phyloP scores from a whole-genome alignment of 1,284 basidiomycete genomes.

The Ustilago tritici region DNA sequence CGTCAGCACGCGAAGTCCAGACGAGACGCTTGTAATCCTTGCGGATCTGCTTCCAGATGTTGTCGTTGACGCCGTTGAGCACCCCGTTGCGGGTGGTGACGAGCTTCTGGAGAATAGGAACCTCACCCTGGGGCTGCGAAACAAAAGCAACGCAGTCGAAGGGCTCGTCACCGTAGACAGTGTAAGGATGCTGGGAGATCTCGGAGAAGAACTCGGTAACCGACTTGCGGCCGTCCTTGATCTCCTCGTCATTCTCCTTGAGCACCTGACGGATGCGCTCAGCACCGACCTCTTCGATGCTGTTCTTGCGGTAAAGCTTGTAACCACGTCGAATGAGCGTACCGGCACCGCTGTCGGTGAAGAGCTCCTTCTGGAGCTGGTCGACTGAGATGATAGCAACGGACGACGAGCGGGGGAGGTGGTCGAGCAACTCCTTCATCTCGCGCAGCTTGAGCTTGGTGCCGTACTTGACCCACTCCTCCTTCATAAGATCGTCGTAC shows the following conservation, averaged over 20 bases:
- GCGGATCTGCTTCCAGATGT: conserved; percentile 94
- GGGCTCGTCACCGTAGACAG: conserved; percentile 97
- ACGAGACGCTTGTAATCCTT: conserved; percentile 94
- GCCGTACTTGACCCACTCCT: conserved; percentile 99
- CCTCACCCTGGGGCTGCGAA: conserved; percentile 87
- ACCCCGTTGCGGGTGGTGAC: conserved; percentile 87
- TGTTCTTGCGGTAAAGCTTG: conserved; percentile 91
- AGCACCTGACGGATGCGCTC: conserved; percentile 78
- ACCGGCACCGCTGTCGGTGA: conserved; percentile 97
- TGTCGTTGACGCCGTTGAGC: conserved; percentile 94
- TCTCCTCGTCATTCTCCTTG: conserved; percentile 92
- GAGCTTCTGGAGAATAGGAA: conserved; percentile 91
- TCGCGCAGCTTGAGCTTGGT: conserved; percentile 99
- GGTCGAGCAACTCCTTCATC: conserved; percentile 98
- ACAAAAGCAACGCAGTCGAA: conserved; percentile 95
- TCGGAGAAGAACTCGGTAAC: conserved; percentile 89
- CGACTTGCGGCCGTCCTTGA: conserved; percentile 84
- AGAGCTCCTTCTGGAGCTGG: conserved; percentile 95
- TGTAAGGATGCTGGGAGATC: conserved; percentile 79
- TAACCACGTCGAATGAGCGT: conserved; percentile 97
- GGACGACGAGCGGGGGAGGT: conserved; percentile 96
- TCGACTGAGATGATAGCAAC: conserved; percentile 97
- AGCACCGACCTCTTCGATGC: conserved; percentile 85
- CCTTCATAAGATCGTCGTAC: conserved; percentile 95
- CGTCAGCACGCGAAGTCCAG: conserved; percentile 95